Evolutionary conservation across 768 basidiomycete species (phyloP).

Genomic region (Strobilomyces echinocephalus): DNA sequence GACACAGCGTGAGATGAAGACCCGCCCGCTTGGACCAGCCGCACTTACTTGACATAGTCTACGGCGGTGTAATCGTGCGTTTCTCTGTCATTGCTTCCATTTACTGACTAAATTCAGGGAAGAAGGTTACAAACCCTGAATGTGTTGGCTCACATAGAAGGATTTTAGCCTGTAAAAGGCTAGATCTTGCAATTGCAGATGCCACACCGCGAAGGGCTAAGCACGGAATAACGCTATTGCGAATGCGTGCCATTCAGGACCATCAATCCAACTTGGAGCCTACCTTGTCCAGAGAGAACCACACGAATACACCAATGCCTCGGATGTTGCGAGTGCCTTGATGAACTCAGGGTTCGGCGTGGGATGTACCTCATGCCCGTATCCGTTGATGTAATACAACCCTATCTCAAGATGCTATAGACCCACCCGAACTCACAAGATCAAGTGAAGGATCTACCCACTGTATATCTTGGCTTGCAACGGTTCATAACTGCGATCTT

Average conservation of each 20-base stretch:
- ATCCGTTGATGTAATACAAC: constrained; percentile 85
- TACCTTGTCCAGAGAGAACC: constrained; percentile 94
- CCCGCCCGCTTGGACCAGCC: constrained; percentile 3
- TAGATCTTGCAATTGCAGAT: constrained; percentile 68
- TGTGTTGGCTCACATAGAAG: constrained; percentile 62
- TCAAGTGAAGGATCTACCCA: constrained; percentile 36
- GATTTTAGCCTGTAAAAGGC: constrained; percentile 69
- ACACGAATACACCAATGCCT: constrained; percentile 84
- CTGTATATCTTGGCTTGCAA: constrained; percentile 60
- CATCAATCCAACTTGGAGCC: constrained; percentile 12
- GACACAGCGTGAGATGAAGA: constrained; percentile 9
- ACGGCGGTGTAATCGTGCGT: constrained; percentile 79
- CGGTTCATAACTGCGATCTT: constrained; percentile 47
- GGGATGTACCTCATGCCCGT: constrained; percentile 90
- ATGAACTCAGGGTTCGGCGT: constrained; percentile 81
- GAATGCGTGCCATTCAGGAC: constrained; percentile 3
- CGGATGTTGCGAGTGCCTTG: constrained; percentile 50
- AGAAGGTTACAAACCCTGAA: neutral
- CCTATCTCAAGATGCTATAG: constrained; percentile 37
- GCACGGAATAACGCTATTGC: constrained; percentile 79
- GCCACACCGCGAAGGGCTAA: constrained; percentile 81
- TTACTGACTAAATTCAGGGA: constrained; percentile 51
- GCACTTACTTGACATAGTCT: constrained; percentile 71
- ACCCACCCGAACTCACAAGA: constrained; percentile 4
- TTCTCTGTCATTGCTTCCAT: constrained; percentile 84